Conservation (phyloP, 2,329 filamentous ascomycete species). For the Colletotrichum limetticola region DNA sequence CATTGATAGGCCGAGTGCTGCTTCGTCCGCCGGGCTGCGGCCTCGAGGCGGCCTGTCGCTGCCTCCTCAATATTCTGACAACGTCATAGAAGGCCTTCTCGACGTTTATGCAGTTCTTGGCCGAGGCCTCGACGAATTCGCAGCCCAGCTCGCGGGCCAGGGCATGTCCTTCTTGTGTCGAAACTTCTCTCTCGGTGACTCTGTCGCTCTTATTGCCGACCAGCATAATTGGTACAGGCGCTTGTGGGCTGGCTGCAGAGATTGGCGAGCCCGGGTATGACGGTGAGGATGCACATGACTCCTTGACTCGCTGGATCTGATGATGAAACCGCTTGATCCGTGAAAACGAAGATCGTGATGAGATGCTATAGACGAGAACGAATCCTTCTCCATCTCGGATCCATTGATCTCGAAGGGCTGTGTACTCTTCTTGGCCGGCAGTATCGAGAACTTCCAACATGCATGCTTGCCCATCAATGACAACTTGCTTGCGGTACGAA, state of each 20-base stretch:
- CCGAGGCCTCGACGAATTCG: slow-evolving; percentile 96
- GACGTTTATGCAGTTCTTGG: slow-evolving; percentile 98
- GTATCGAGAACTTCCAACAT: slow-evolving; percentile 99
- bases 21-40: slow-evolving; percentile 40
- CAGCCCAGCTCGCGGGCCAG: slow-evolving; percentile 92
- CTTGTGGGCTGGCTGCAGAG: slow-evolving; percentile 66
- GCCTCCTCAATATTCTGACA: slow-evolving; percentile 86
- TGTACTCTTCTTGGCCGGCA: slow-evolving; percentile 98
- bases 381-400: slow-evolving; percentile 98
- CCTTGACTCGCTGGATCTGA: slow-evolving; percentile 97
- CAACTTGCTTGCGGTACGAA: slow-evolving; percentile 87
- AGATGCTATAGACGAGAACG: slow-evolving; percentile 98
- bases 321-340: slow-evolving; percentile 96
- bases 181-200: slow-evolving; percentile 95
- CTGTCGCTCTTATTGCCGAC: slow-evolving; percentile 86
- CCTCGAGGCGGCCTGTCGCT: slow-evolving; percentile 70
- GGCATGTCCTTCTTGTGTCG: slow-evolving; percentile 93
- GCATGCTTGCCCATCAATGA: slow-evolving; percentile 94
- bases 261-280: slow-evolving; percentile 82
- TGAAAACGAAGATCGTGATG: slow-evolving; percentile 92
- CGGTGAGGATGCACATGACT: slow-evolving; percentile 81
- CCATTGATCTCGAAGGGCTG: slow-evolving; percentile 96
- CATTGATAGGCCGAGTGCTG: slow-evolving; percentile 31
- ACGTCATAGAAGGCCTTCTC: slow-evolving; percentile 99
- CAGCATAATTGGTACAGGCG: slow-evolving; percentile 93